A percentile compares a stretch with the other conserved stretches of the same genome.
These are phyloP conservation scores for Stentor coeruleus DNA, from an alignment of 73 alveolate genomes.

Conservation along the genomic window DNA sequence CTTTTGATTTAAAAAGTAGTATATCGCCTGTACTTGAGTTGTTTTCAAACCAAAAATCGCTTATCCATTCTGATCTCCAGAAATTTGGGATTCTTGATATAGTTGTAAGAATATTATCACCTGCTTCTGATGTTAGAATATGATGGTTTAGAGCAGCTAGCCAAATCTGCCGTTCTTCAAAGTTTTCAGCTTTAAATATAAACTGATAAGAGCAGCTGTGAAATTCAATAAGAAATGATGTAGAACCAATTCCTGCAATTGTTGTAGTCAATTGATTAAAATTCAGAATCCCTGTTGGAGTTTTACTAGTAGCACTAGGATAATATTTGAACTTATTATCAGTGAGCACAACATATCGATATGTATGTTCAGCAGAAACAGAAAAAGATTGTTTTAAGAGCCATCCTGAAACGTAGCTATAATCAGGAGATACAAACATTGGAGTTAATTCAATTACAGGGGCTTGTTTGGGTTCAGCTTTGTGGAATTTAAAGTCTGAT, in stretches of 20 bases:
- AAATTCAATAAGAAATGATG: slow-evolving; percentile 11
- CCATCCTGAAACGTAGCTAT: no score
- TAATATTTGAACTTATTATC: not conserved
- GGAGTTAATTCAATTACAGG: no score
- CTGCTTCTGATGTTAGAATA: not conserved
- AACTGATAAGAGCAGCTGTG: slow-evolving; percentile 30
- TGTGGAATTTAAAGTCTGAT: no score
- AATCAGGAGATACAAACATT: no score
- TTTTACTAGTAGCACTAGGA: not conserved
- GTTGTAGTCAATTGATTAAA: not conserved
- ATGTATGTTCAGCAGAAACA: no score
- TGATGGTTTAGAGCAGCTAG: not conserved
- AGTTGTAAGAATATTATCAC: not conserved
- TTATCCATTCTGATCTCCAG: slow-evolving; percentile 25
- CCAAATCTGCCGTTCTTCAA: not conserved
- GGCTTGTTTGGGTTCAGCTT: no score
- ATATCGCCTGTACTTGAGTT: slow-evolving; percentile 42
- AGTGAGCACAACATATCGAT: no score
- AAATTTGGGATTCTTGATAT: slow-evolving; percentile 16
- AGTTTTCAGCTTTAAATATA: slow-evolving; percentile 24
- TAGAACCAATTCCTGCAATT: not conserved
- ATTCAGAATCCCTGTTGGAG: slow-evolving; percentile 17
- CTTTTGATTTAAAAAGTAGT: slow-evolving; percentile 33
- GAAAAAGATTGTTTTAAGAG: no score
- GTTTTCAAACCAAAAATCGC: slow-evolving; percentile 23